Evolutionary conservation across 2,329 filamentous ascomycete genomes (phyloP), one percentile per base, ranked within the genome.

Genomic region (Exserohilum rostratum): DNA sequence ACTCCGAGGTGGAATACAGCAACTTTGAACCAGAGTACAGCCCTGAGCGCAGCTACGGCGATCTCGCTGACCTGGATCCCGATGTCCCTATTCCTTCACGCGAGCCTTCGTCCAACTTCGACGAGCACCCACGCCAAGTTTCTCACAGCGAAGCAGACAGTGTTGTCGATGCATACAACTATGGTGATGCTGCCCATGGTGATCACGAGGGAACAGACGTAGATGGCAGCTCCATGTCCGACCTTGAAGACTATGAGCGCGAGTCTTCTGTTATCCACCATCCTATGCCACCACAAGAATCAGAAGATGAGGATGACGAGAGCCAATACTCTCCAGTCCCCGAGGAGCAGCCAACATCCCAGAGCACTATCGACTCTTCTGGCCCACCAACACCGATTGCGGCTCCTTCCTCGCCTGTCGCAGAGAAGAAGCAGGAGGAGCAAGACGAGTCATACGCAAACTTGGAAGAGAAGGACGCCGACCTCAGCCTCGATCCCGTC

Each of bases 21-120:
- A n/a, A 62, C 33, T 73, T 73, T 46, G 72, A 75, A 35, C 58
- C 55, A 4, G 83, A 81, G 57, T 86, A 84, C 2, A 86, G 75
- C 62, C 83, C 85, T 11, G 81, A 85, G 55, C 83, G 79, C n/a
- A 82, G 77, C 53, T 79, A 80, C 54, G 77, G 74, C 35, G 77
- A 85, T 44, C 78, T 85, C 29, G 79, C 77, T 15, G 76, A 76
- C 52, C 82, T 91, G 55, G 92, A 98, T 71, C 93, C 93, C 6
- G 93, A 98, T 73, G 85, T 95, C 35, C 90, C 93, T 0, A 91
- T 97, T 64, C 93, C 91, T 17, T 96, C 91, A 31, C 88, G 91
- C 12, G 93, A 97, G 75, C 87, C 87, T 61, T 75, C 72, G 12
- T 85, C 83, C 1, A 79, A 85, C 34, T 72, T 86, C 37, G 81